Evolutionary conservation across 1,284 basidiomycete species (phyloP), one percentile per base, ranked within the genome.

Genomic region (Leccinum fuscescens): DNA sequence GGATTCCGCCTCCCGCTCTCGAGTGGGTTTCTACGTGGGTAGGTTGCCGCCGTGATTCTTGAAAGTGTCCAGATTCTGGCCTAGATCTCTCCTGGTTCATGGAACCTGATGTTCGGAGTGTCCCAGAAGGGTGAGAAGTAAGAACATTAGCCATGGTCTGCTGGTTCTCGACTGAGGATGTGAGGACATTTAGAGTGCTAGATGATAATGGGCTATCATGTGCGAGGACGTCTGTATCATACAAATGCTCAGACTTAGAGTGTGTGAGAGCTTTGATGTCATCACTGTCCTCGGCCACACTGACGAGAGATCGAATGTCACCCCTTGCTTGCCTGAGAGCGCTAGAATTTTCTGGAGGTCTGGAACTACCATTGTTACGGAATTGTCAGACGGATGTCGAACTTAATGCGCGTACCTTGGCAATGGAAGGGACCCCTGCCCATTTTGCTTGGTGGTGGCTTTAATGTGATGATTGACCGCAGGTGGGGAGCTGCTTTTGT

Each of bases 321-420:
- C 0, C n/a, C 15, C 33, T 51, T 20, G 27, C 42, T 27, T 42
- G 37, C 44, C 17, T 48, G 29, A 35, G 9, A 44, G 17, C 17
- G 12, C 51, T 49, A 17, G 27, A 49, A n/a, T 8, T 31, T 29
- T 49, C 56, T 52, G 20, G 27, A 57, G 33, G 15, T 49, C 56
- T 58, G 17, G 11, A 24, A 9, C 20, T 22, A 33, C 27, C 46
- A 14, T 29, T 55, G 6, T 54, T 42, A 52, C 42, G 31, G 35
- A 55, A 54, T 12, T 46, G 42, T 69, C 52, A 62, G 46, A 54
- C 12, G 27, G 14, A 22, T 11, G 29, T 20, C 27, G 39, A 39
- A 55, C 35, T 44, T 15, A 9, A 5, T n/a, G 20, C 6, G 46
- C 17, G 29, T 60, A 72, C 69, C 59, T 66, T 61, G 37, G 54